Evolutionary conservation across 2,329 filamentous ascomycete genomes (phyloP).

Genomic region (Xylaria sp.): DNA sequence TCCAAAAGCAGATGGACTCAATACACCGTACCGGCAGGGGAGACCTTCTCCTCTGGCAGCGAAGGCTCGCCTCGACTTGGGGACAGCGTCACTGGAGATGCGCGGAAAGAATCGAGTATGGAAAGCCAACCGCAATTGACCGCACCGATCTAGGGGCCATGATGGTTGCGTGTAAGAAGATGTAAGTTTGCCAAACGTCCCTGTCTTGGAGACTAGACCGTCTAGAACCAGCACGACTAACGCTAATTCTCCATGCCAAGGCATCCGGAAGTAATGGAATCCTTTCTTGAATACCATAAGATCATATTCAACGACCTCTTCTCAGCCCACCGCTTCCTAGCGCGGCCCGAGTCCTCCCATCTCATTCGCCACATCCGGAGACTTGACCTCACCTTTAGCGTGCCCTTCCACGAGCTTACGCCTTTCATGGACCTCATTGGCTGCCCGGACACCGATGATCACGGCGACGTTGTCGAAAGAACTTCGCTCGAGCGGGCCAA

Average conservation of each 20-base stretch:
- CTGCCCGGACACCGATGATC: slow-evolving; percentile 29
- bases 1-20: slow-evolving; percentile 48
- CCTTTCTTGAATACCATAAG: slow-evolving; percentile 48
- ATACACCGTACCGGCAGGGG: slow-evolving; percentile 37
- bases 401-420: slow-evolving; percentile 44
- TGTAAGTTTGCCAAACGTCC: slow-evolving; percentile 42
- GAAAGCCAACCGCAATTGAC: slow-evolving; percentile 41
- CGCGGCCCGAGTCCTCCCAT: slow-evolving; percentile 42
- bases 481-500: slow-evolving; percentile 4
- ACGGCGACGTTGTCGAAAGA: slow-evolving; percentile 4
- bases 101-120: slow-evolving; percentile 45
- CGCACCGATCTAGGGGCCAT: slow-evolving; percentile 44
- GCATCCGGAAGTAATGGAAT: slow-evolving; percentile 49
- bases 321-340: slow-evolving; percentile 47
- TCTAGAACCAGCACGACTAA: slow-evolving; percentile 27
- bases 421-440: slow-evolving; percentile 41
- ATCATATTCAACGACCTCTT: slow-evolving; percentile 48
- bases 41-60: slow-evolving; percentile 46
- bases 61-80: slow-evolving; percentile 47
- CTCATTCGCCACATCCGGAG: slow-evolving; percentile 42
- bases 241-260: slow-evolving; percentile 33
- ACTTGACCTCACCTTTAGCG: slow-evolving; percentile 46
- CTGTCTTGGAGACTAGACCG: neutral
- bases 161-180: slow-evolving; percentile 49
- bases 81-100: slow-evolving; percentile 51